Evolutionary conservation across 208 protist genomes (phyloP).

Genomic region (Wallacemonas sp.): DNA sequence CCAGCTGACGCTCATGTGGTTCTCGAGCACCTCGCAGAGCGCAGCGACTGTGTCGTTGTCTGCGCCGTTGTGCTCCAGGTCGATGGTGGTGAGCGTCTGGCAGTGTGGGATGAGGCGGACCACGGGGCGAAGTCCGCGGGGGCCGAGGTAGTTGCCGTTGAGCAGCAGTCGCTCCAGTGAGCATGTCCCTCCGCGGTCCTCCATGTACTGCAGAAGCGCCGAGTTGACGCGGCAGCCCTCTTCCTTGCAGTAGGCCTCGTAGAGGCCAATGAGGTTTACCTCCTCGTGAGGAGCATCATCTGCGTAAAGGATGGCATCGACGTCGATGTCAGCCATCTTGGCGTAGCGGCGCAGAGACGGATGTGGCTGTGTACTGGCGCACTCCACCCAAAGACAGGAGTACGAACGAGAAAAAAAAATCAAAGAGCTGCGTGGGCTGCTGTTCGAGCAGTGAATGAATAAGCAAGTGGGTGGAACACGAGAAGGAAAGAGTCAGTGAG

Average conservation of each 20-base stretch:
- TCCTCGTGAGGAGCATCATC: conserved; percentile 3
- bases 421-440: too few relatives aligned
- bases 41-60: conserved; percentile 66
- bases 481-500: too few relatives aligned
- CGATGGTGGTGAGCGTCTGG: conserved; percentile 71
- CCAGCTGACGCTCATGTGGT: conserved; percentile 62
- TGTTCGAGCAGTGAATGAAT: too few relatives aligned
- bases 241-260: conserved; percentile 74
- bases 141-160: conserved; percentile 84
- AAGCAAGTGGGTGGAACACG: too few relatives aligned
- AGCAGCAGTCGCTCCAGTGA: conserved; percentile 46
- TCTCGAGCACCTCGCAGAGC: conserved; percentile 64
- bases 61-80: conserved; percentile 82
- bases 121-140: conserved; percentile 80
- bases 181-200: conserved; percentile 31
- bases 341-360: too few relatives aligned
- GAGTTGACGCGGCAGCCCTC: conserved; percentile 81
- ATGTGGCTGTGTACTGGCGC: not conserved
- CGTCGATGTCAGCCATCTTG: not conserved
- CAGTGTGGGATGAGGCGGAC: conserved; percentile 78
- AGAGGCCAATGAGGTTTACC: conserved; percentile 54
- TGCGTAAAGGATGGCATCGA: not conserved
- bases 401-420: conserved; percentile 7
- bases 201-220: conserved; percentile 67
- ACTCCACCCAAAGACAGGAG: too few relatives aligned